Evolutionary conservation across 768 basidiomycete species (phyloP).

Genomic region (Clitopilus hobsonii): DNA sequence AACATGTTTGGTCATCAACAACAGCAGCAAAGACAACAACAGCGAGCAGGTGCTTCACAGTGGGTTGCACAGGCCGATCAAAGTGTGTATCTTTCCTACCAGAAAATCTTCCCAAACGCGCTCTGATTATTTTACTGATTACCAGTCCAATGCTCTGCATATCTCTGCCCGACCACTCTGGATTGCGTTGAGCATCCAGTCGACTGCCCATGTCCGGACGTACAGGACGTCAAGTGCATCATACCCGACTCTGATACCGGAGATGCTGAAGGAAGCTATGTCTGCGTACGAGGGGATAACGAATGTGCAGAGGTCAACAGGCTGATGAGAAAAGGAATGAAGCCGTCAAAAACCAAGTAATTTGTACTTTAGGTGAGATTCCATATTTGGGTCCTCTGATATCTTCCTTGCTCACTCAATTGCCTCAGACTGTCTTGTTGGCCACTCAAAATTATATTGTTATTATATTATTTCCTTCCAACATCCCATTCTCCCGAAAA

Average conservation of each 20-base stretch:
- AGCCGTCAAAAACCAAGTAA: conserved; percentile 21
- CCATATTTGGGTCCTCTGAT: neutral
- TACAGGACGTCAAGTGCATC: conserved; percentile 72
- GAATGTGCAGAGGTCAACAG: conserved; percentile 62
- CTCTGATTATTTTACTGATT: neutral
- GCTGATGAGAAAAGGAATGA: conserved; percentile 35
- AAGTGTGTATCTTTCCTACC: conserved; percentile 34
- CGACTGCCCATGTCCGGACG: conserved; percentile 78
- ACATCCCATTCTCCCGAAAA: conserved; percentile 1
- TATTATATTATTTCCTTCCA: conserved; percentile 39
- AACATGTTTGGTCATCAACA: conserved; percentile 68
- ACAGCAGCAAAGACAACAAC: conserved; percentile 58
- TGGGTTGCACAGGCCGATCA: conserved; percentile 64
- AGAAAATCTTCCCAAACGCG: neutral
- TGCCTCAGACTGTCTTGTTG: neutral
- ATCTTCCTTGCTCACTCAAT: neutral
- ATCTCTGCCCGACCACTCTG: conserved; percentile 73
- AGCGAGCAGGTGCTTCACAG: conserved; percentile 49
- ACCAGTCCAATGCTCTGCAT: conserved; percentile 66
- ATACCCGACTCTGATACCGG: conserved; percentile 53
- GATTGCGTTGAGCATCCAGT: conserved; percentile 57
- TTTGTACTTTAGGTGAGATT: neutral
- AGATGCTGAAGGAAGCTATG: conserved; percentile 49
- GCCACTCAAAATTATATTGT: conserved; percentile 47
- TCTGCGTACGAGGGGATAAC: conserved; percentile 64